Conservation (phyloP, 2,329 filamentous ascomycete species). For the Fusarium piperis region DNA sequence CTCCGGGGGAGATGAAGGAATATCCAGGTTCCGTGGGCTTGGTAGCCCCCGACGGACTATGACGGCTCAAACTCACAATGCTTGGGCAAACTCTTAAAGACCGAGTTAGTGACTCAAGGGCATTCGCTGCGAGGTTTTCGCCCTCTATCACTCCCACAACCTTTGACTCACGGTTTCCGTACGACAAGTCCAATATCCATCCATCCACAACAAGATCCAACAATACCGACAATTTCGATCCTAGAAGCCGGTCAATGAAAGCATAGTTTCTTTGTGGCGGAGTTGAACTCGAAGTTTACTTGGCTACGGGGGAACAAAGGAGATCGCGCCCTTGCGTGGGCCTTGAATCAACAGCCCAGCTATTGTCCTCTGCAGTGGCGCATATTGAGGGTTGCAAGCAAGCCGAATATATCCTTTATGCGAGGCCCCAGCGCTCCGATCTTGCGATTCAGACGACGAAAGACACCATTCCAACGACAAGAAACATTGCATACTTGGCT, state of each 20-base stretch:
- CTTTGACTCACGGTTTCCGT: neutral
- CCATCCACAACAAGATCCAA: neutral
- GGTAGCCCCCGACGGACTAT: conserved; percentile 26
- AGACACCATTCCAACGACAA: neutral
- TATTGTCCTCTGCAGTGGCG: conserved; percentile 21
- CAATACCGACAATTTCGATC: conserved; percentile 1
- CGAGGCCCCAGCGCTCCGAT: conserved; percentile 17
- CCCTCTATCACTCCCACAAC: neutral
- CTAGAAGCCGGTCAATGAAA: neutral
- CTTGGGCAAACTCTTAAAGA: conserved; percentile 28
- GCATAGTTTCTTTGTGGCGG: conserved; percentile 2
- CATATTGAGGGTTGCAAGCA: conserved; percentile 13
- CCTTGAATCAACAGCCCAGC: conserved; percentile 6
- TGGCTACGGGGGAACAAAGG: conserved; percentile 19
- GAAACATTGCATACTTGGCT: neutral
- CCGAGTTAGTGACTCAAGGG: conserved; percentile 17
- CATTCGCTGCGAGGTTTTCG: conserved; percentile 1
- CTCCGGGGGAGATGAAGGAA: conserved; percentile 22
- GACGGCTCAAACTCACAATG: conserved; percentile 35
- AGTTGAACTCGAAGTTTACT: conserved; percentile 4
- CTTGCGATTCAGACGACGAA: conserved; percentile 2
- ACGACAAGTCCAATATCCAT: neutral
- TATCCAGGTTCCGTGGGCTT: conserved; percentile 27
- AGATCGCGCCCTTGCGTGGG: conserved; percentile 17
- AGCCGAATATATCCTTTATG: conserved; percentile 19